Evolutionary conservation across 768 basidiomycete species (phyloP), one percentile per base, ranked within the genome.

Genomic region (Pleurotus salmoneostramineus): DNA sequence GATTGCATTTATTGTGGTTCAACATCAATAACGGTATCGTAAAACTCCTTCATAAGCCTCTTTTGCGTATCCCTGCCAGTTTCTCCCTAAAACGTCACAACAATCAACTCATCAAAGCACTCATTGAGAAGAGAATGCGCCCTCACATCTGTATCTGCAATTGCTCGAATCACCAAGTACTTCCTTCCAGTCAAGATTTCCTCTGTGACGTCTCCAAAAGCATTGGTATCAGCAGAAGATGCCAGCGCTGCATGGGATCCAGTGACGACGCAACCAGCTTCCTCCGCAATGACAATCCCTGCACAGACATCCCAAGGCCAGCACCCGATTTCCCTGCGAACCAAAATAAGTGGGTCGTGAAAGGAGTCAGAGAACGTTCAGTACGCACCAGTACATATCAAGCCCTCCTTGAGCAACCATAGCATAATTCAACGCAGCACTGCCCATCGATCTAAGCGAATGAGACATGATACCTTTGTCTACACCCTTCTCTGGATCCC

Each of bases 231-330:
- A 1, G 63, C 69, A 0, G 79, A 72, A 8, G 72, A 62, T 2
- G 72, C 68, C 60, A 84, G 76, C 6, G 71, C 70, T 17, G 69
- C 72, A 51, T 87, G 79, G 50, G 85, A 86, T 35, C 92, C 93
- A 14, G 89, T 87, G 33, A 91, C 84, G 8, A 87, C 73, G 11
- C 88, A 83, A 4, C 96, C 96, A 0, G 95, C 91, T 69, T 96
- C 96, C 60, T 91, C 82, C 0, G 91, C 89, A 60, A 98, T 95
- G 63, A 96, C 87, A 10, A 91, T 85, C 0, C 95, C 96, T 2
- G 96, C 94, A 63, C 88, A 93, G 44, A 95, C 89, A 70, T 95
- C 91, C 94, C 93, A 95, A 11, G 89, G 84, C 77, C 78, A 81
- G 61, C 80, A 82, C 21, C 93, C 93, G 60, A 95, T 88, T 70